These are phyloP conservation scores for Aspergillus haitiensis DNA, from an alignment of 495 filamentous ascomycete species.

Conservation along the genomic window DNA sequence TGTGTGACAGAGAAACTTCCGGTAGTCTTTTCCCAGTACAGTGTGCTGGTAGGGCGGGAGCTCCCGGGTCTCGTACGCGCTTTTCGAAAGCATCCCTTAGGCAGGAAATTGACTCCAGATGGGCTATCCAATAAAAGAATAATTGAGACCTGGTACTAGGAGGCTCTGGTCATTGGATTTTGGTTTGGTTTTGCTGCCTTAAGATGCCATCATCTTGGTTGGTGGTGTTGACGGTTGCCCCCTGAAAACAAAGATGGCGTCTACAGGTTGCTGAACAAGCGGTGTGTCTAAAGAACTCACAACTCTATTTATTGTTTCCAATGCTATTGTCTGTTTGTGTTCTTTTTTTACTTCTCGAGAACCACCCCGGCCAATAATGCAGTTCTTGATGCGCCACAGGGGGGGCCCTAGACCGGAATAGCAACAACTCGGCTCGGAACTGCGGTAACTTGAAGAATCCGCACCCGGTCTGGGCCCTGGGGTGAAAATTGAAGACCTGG, in stretches of 20 bases:
- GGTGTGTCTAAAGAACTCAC: background rate
- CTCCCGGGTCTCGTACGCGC: slow-evolving; percentile 28
- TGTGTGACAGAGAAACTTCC: slow-evolving; percentile 24
- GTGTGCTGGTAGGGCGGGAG: slow-evolving; percentile 25
- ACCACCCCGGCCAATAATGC: background rate
- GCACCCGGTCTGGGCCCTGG: background rate
- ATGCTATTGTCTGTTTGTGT: background rate
- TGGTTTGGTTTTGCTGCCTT: too few relatives aligned
- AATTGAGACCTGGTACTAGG: too few relatives aligned
- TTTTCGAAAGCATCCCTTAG: slow-evolving; percentile 3
- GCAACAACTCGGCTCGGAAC: background rate
- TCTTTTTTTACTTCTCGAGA: background rate
- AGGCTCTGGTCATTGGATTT: too few relatives aligned
- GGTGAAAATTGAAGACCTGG: too few relatives aligned
- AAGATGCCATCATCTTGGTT: background rate
- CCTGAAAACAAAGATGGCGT: background rate
- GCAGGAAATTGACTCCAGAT: background rate
- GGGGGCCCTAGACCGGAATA: background rate
- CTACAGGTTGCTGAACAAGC: background rate
- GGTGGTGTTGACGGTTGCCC: background rate
- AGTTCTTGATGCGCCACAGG: slow-evolving; percentile 1
- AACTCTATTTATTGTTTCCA: background rate
- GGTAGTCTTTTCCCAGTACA: slow-evolving; percentile 23
- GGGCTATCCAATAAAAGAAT: background rate
- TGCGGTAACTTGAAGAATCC: background rate